phyloP scores from a whole-genome alignment of 495 filamentous ascomycete genomes.

The Talaromyces trachyspermus region DNA sequence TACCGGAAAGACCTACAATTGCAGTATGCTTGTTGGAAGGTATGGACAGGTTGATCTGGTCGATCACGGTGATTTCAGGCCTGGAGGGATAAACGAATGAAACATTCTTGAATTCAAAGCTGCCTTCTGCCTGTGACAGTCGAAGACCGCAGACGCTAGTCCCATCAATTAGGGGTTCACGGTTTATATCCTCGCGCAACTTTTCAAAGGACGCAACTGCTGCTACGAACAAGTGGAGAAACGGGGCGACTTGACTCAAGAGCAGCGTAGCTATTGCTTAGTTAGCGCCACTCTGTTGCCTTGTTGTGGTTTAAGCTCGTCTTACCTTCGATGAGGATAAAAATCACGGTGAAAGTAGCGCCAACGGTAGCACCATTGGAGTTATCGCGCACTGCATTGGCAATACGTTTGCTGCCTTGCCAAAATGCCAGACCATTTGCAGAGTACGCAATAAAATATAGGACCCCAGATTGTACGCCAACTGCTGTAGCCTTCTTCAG shows the following conservation, averaged over 20 bases:
- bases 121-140: constrained; percentile 29
- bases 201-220: constrained; percentile 48
- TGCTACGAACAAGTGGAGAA: constrained; percentile 50
- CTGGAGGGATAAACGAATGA: constrained; percentile 57
- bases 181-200: constrained; percentile 44
- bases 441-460: constrained; percentile 60
- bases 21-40: constrained; percentile 53
- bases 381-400: constrained; percentile 32
- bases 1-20: constrained; percentile 62
- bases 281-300: constrained; percentile 10
- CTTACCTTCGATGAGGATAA: constrained; percentile 28
- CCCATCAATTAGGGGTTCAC: constrained; percentile 42
- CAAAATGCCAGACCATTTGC: constrained; percentile 62
- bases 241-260: constrained; percentile 56
- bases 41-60: constrained; percentile 44
- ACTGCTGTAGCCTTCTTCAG: constrained; percentile 51
- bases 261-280: constrained; percentile 46
- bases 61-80: constrained; percentile 46
- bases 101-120: constrained; percentile 46
- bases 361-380: constrained; percentile 39
- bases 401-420: constrained; percentile 52
- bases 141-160: constrained; percentile 26
- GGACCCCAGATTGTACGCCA: constrained; percentile 54
- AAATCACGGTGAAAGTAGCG: constrained; percentile 22
- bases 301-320: neutral